A percentile compares a stretch with the other conserved stretches of the same genome.
Conservation (phyloP, 2,329 filamentous ascomycete genomes). For the Magnaporthiopsis incrustans region DNA sequence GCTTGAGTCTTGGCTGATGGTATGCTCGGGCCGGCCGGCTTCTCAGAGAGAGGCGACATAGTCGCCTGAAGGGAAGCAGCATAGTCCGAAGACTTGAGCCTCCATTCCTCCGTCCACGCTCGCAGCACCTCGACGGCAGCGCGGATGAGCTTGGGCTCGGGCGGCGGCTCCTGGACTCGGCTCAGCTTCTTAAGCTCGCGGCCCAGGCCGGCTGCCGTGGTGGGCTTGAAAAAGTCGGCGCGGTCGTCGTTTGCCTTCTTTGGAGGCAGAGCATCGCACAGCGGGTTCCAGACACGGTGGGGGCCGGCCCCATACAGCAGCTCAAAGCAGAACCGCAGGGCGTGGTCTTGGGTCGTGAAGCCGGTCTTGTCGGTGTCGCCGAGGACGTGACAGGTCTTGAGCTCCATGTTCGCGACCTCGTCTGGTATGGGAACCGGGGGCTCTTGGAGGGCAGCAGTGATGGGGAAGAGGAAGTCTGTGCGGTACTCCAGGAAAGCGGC, state of each 20-base stretch:
- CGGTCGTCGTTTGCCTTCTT: neutral
- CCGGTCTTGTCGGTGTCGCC: neutral
- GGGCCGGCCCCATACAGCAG: neutral
- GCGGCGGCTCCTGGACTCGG: neutral
- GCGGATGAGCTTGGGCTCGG: neutral
- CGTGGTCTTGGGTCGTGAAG: neutral
- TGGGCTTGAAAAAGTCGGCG: neutral
- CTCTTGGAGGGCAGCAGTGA: neutral
- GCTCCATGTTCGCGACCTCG: neutral
- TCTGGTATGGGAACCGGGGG: neutral
- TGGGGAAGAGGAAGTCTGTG: neutral
- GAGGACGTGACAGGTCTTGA: neutral
- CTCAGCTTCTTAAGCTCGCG: neutral
- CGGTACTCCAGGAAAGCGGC: neutral
- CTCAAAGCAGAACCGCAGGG: constrained; percentile 1
- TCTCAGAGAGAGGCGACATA: too few species aligned
- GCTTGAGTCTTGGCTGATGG: too few species aligned
- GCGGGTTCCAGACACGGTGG: neutral
- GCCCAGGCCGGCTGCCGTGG: neutral
- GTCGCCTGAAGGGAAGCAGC: too few species aligned
- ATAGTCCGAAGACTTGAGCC: neutral
- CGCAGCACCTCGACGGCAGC: neutral
- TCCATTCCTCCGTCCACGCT: neutral
- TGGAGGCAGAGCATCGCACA: neutral
- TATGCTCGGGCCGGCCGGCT: too few species aligned